Base-by-base conservation (phyloP, 2,329 filamentous ascomycete species). In the Paramyrothecium sp. region DNA sequence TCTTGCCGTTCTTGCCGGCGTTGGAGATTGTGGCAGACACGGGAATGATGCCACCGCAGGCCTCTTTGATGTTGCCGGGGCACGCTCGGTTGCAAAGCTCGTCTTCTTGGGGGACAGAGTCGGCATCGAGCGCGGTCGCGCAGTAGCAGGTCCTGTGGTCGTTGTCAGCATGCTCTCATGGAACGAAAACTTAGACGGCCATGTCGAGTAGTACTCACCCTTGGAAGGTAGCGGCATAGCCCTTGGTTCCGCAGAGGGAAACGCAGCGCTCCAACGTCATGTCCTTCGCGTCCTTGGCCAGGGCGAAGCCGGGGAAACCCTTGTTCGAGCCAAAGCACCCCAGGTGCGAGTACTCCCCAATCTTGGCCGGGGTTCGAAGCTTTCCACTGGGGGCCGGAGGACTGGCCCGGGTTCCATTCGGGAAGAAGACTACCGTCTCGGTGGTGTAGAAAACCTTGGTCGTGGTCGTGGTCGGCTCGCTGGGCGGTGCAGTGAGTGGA, bases 261-360 rank as follows among this genome's bases (percentile, higher is more conserved):
- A 78, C 67, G 54, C 79, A 81, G 19, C 59, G 61, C 54, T 73
- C 65, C 19, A 73, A 68, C 13, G 75, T 74, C 78, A 81, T 80
- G 13, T 67, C 64, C 1, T 60, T 50, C 11, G 60, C 67, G 3
- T 75, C 69, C 0, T 60, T 58, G 1, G 63, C 61, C 22, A 67
- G 54, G 0, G 63, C 54, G 58, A 80, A 81, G 2, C 71, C 68
- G 10, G 63, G 55, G 62, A 76, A 76, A 55, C 67, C 65, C 19
- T 59, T 69, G 54, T 56, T 65, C 1, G 77, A 78, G 53, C 68
- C 69, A 64, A 78, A 80, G 65, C 78, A 81, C 50, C 75, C 75
- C 7, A 77, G 67, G 55, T 72, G 69, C 0, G 69, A 60, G 52
- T 70, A 75, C 23, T 67, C 64, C 48, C 65, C 64, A 44, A 78